Percentiles rank a stretch among this genome's conserved stretches.
phyloP scores from a whole-genome alignment of 2,329 filamentous ascomycete genomes.

The Apiospora koreana region DNA sequence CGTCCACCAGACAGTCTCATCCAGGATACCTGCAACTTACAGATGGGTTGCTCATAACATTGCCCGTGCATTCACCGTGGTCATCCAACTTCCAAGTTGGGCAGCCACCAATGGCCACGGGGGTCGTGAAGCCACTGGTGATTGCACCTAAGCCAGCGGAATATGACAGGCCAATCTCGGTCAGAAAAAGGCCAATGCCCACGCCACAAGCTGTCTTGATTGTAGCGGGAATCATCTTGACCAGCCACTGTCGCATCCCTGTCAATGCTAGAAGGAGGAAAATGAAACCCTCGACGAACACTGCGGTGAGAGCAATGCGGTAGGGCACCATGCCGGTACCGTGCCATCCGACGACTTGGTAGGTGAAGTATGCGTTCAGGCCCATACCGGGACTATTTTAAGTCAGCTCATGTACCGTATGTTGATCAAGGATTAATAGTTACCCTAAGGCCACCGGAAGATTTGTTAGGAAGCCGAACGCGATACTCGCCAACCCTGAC shows the following conservation, averaged over 20 bases:
- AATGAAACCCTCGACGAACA: constrained; percentile 66
- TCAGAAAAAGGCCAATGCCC: constrained; percentile 65
- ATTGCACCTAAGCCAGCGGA: constrained; percentile 81
- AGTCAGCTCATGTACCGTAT: not conserved
- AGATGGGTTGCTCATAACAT: constrained; percentile 77
- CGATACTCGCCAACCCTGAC: constrained; percentile 71
- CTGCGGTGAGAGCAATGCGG: constrained; percentile 60
- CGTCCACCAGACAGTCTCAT: not conserved
- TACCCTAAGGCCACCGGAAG: constrained; percentile 75
- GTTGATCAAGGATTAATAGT: constrained; percentile 33
- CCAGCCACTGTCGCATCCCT: constrained; percentile 73
- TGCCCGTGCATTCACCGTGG: constrained; percentile 52
- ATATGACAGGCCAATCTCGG: constrained; percentile 70
- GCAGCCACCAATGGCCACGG: constrained; percentile 77
- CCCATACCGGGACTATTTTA: constrained; percentile 62
- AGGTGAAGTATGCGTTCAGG: constrained; percentile 68
- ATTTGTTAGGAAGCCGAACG: constrained; percentile 80
- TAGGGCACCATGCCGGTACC: constrained; percentile 60
- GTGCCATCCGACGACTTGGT: constrained; percentile 64
- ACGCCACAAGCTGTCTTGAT: constrained; percentile 68
- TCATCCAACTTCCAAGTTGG: constrained; percentile 52
- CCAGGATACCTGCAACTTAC: constrained; percentile 39
- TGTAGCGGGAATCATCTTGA: constrained; percentile 63
- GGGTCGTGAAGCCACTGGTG: constrained; percentile 69
- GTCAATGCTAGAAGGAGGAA: constrained; percentile 66